Evolutionary conservation across 108 stramenopile genomes (phyloP), one percentile per base, ranked within the genome.

Genomic region (Asterionellopsis glacialis): DNA sequence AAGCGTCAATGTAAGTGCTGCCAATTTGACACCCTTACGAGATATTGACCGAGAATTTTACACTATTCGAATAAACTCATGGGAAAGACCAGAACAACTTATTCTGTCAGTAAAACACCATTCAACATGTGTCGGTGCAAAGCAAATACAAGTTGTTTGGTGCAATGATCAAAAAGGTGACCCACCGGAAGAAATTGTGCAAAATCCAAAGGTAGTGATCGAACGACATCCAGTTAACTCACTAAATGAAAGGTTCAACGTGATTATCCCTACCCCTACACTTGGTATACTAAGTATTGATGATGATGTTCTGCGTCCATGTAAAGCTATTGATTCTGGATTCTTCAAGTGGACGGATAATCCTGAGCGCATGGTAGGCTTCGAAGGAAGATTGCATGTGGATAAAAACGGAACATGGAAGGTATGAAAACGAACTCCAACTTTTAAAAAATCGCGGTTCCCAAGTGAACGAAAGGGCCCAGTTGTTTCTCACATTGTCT

Each of bases 311-410:
- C 23, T 88, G 11, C 72, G 91, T 27, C 88, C 88, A 0, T 93
- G 91, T 64, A 76, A 81, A 27, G 91, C 91, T 0, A 65, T 90
- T 25, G 88, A 93, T 75, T 69, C 84, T 18, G 91, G 84, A 13
- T 93, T 93, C 52, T 65, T 82, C 55, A 59, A 81, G 50, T 93
- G 91, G 91, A 81, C 82, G 5, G 23, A 79, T 2, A 57, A 77
- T 70, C 91, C 91, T 0, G 77, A 85, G 16, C 69, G 91, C 25
- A 87, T 93, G 72, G 79, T 93, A 18, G 91, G 91, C 22, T 93
- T 84, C 57, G 88, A 93, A 67, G 84, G 60, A 6, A 42, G 91
- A 43, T 57, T 67, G n/a, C 84, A 87, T 66, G 75, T 85, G 4
- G 77, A 72, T 10, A 61, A 49, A 47, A 47, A 47, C 9, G 44